These are phyloP conservation scores for Boletus sp. DNA, from an alignment of 768 basidiomycete genomes.

Conservation along the genomic window DNA sequence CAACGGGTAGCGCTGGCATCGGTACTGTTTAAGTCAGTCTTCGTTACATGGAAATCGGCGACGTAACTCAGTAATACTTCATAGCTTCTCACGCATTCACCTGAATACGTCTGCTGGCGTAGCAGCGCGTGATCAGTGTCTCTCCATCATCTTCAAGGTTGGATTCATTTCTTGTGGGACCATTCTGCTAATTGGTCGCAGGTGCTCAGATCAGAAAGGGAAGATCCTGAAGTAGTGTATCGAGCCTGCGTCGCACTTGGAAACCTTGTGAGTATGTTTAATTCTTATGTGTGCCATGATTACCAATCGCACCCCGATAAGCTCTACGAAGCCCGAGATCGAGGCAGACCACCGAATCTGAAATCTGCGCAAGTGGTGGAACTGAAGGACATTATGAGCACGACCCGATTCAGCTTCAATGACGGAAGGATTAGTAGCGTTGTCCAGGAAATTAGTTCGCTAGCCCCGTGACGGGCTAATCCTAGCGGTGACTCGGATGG, in stretches of 20 bases:
- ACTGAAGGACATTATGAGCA: conserved; percentile 39
- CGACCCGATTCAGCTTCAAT: conserved; percentile 46
- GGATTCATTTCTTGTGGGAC: neutral
- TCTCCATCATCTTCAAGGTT: conserved; percentile 50
- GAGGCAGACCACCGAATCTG: conserved; percentile 33
- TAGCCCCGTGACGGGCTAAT: conserved; percentile 29
- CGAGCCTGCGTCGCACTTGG: conserved; percentile 72
- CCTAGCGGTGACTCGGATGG: neutral
- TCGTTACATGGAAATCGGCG: neutral
- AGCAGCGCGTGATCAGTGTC: conserved; percentile 40
- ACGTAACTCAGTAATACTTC: conserved; percentile 1
- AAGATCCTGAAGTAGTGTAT: conserved; percentile 69
- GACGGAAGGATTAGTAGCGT: conserved; percentile 60
- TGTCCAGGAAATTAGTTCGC: conserved; percentile 44
- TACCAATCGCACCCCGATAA: conserved; percentile 25
- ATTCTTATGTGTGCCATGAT: neutral
- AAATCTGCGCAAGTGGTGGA: conserved; percentile 38
- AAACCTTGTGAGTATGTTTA: conserved; percentile 52
- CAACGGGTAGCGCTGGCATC: conserved; percentile 81
- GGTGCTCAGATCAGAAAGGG: conserved; percentile 40
- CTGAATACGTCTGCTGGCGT: conserved; percentile 43
- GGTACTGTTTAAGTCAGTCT: conserved; percentile 81
- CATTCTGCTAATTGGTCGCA: conserved; percentile 11
- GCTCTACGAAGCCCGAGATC: conserved; percentile 48
- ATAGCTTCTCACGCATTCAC: conserved; percentile 65